A percentile compares a stretch with the other conserved stretches of the same genome.
These are phyloP conservation scores for Mortierella alpina DNA, from an alignment of 192 early-diverging fungal species.

Conservation along the genomic window DNA sequence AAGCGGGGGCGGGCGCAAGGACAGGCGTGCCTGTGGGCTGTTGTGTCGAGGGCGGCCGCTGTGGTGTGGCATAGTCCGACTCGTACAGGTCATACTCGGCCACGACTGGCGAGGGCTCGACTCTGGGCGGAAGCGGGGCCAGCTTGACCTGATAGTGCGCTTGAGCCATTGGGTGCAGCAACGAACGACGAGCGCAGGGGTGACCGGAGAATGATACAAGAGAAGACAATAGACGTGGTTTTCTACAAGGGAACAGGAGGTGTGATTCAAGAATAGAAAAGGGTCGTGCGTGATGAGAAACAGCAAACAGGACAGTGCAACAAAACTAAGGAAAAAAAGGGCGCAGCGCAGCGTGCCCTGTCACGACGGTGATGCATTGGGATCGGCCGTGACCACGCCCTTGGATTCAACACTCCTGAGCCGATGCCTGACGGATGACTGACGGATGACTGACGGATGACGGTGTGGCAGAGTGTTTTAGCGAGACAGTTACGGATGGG, in stretches of 20 bases:
- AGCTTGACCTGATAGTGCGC: conserved; percentile 1
- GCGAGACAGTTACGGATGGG: no score
- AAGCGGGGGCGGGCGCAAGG: conserved; percentile 18
- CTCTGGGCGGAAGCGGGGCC: conserved; percentile 2
- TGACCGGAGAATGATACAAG: no score
- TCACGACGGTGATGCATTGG: no score
- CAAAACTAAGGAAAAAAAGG: no score
- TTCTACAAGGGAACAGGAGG: background rate
- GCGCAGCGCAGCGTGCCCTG: no score
- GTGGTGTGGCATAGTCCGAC: background rate
- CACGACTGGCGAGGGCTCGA: background rate
- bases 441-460: no score
- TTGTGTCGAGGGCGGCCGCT: no score
- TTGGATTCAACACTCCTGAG: no score
- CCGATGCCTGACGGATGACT: no score
- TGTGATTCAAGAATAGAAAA: background rate
- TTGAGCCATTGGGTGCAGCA: background rate
- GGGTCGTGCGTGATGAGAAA: background rate
- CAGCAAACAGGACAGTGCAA: background rate
- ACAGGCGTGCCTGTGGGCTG: background rate
- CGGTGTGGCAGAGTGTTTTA: no score
- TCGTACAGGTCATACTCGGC: conserved; percentile 10
- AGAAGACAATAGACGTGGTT: no score
- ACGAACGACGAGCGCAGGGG: background rate
- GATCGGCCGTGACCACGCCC: no score